These are phyloP conservation scores for Gastrolobium villosum DNA, from an alignment of 306 rosid species.

Conservation along the genomic window DNA sequence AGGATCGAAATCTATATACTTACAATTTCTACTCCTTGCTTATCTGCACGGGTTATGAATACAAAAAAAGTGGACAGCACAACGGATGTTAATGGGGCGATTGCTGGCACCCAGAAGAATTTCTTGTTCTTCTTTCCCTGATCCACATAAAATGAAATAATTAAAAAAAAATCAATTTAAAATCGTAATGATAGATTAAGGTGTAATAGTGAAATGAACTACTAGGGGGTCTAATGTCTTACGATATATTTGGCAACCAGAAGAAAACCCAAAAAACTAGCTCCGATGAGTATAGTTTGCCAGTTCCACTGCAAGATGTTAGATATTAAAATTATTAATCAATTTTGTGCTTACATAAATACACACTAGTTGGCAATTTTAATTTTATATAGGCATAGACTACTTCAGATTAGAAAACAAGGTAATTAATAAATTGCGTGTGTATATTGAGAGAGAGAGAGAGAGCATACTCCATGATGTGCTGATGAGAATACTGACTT, in stretches of 20 bases:
- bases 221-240: slow-evolving; percentile 54
- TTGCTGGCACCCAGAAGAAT: slow-evolving; percentile 95
- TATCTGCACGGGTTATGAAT: slow-evolving; percentile 89
- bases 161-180: slow-evolving; percentile 44
- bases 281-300: slow-evolving; percentile 88
- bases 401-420: slow-evolving; percentile 1
- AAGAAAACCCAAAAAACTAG: slow-evolving; percentile 71
- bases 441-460: slow-evolving; percentile 31
- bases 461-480: slow-evolving; percentile 78
- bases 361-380: background rate
- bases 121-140: slow-evolving; percentile 90
- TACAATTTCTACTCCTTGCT: slow-evolving; percentile 89
- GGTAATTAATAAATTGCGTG: slow-evolving; percentile 1
- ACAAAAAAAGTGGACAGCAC: slow-evolving; percentile 86
- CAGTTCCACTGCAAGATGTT: slow-evolving; percentile 90
- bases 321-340: slow-evolving; percentile 35
- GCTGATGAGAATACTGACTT: slow-evolving; percentile 68
- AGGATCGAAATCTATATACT: slow-evolving; percentile 44
- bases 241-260: slow-evolving; percentile 81
- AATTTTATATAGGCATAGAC: background rate
- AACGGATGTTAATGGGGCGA: slow-evolving; percentile 89
- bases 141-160: slow-evolving; percentile 43
- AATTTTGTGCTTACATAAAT: slow-evolving; percentile 34
- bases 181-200: slow-evolving; percentile 19
- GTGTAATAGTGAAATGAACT: slow-evolving; percentile 7